These are phyloP conservation scores for Panicum miliaceum DNA, from an alignment of 176 grass and related monocot genomes.

Conservation along the genomic window DNA sequence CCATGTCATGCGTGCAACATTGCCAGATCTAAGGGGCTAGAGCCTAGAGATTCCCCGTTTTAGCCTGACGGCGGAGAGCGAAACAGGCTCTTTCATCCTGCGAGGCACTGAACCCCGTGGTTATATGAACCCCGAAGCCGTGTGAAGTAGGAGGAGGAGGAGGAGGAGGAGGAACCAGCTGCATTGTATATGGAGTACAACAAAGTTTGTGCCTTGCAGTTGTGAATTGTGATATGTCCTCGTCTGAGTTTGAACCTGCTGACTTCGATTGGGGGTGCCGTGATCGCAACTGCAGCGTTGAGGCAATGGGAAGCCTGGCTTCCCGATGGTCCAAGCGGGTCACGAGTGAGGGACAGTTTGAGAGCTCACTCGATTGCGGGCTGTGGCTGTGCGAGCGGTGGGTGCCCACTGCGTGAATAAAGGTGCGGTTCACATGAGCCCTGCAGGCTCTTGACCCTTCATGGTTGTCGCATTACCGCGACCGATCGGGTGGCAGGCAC, in stretches of 20 bases:
- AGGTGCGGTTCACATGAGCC: conserved; percentile 39
- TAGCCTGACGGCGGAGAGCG: background rate
- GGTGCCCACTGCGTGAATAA: conserved; percentile 14
- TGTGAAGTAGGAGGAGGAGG: background rate
- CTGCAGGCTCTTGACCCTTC: background rate
- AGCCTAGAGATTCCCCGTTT: conserved; percentile 5
- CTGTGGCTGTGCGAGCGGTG: background rate
- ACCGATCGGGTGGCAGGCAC: conserved; percentile 5
- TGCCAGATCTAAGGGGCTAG: conserved; percentile 2
- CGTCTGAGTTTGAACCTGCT: background rate
- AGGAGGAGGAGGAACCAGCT: background rate
- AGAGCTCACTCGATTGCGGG: background rate
- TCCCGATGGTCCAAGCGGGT: background rate
- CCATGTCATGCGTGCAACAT: conserved; percentile 21
- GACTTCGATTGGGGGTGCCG: background rate
- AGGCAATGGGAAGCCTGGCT: background rate
- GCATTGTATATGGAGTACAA: background rate
- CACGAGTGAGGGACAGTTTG: background rate
- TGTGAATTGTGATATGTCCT: background rate
- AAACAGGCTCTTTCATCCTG: background rate
- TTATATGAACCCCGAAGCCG: too few relatives aligned
- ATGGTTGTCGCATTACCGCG: conserved; percentile 32
- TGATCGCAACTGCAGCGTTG: background rate
- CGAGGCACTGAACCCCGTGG: too few relatives aligned
- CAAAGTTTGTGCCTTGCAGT: background rate